Base-by-base conservation (phyloP, 73 alveolate genomes). In the Tetrahymena borealis region DNA sequence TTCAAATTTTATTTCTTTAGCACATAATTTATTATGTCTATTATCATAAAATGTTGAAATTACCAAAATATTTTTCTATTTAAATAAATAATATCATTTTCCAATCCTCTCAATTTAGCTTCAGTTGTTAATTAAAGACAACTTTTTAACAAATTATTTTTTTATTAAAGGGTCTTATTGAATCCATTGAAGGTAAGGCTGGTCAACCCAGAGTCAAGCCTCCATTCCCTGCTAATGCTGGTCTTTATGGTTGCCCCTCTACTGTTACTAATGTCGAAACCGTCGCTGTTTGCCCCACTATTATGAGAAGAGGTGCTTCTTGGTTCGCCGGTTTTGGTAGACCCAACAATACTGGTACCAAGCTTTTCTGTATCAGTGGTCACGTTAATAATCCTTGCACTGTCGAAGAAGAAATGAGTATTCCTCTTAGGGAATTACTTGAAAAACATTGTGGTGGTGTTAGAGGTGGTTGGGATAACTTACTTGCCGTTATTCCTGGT, bases 141-240 rank as follows among this genome's bases (percentile, higher is more conserved):
- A 9, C 7, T 9, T 39, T 39, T 12, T 39, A 39, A 39, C 12
- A 7, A 7, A 9, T 9, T 9, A 60, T 7, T 60, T 60, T 60
- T 60, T 2, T 24, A 3, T 7, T 20, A 60, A 60, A 60, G 85
- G 98, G 97, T 33, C 95, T 97, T 38, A 96, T 97, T 43, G 99
- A 97, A 91, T 95, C 98, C 16, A 91, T 97, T 40, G 99, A 97
- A 94, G 99, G 99, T 15, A 97, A 97, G 91, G 98, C 97, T 90
- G 99, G 99, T 4, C 94, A 95, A 85, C 99, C 99, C 39, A 95
- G 99, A 92, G 95, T 97, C 94, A 97, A 97, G 97, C 99, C 99
- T 39, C 99, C 99, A 78, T 97, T 97, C 96, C 99, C 99, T 94
- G 99, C 99, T 42, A 97, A 97, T 94, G 98, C 98, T 28, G 99